Conservation (phyloP, 2,329 filamentous ascomycete genomes). For the Neonectria sp. region DNA sequence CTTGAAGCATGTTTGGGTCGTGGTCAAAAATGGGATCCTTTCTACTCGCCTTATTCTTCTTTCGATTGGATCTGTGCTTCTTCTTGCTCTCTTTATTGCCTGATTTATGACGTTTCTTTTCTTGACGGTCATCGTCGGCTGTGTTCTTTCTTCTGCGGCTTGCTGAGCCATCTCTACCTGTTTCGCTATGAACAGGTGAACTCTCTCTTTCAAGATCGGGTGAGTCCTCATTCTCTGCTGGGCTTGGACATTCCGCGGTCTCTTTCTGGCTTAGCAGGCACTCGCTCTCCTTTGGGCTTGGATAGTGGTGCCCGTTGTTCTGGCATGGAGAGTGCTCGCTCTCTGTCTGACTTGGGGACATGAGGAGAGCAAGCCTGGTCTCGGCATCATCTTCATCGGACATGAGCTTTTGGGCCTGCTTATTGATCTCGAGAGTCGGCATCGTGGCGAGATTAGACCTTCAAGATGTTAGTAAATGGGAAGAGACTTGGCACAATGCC, state of each 20-base stretch:
- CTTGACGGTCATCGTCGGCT: neutral
- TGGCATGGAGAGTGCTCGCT: neutral
- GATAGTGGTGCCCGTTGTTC: neutral
- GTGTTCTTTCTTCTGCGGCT: neutral
- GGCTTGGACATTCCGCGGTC: neutral
- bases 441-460: neutral
- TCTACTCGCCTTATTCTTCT: neutral
- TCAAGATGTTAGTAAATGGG: neutral
- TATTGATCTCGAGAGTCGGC: neutral
- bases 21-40: neutral
- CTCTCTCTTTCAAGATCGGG: neutral
- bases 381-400: neutral
- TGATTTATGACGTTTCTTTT: neutral
- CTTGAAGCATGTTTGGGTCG: neutral
- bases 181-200: neutral
- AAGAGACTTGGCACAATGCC: neutral
- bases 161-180: neutral
- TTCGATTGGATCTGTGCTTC: neutral
- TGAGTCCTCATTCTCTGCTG: neutral
- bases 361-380: neutral
- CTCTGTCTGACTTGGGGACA: neutral
- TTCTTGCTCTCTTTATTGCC: neutral
- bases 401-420: neutral
- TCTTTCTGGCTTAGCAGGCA: neutral
- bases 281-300: neutral